phyloP scores from a whole-genome alignment of 2,329 filamentous ascomycete genomes.

The Simplicillium sp. region DNA sequence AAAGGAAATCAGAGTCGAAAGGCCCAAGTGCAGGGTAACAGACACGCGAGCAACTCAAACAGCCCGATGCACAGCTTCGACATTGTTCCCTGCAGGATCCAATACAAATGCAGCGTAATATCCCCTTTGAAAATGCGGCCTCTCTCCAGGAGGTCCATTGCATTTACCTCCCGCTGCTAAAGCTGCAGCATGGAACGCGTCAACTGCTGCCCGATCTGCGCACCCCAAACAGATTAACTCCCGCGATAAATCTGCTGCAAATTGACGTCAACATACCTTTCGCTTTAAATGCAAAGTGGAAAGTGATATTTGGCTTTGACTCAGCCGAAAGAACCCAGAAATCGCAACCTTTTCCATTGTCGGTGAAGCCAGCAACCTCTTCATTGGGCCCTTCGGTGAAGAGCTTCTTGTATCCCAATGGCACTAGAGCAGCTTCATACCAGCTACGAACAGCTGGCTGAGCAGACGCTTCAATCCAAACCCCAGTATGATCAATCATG shows the following conservation, averaged over 20 bases:
- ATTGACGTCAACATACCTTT: background rate
- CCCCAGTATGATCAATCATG: background rate
- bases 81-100: background rate
- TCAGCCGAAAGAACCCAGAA: background rate
- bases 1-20: too few species aligned
- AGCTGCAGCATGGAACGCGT: background rate
- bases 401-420: background rate
- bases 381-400: background rate
- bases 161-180: background rate
- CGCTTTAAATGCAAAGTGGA: background rate
- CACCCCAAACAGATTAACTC: background rate
- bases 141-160: background rate
- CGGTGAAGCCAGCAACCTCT: background rate
- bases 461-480: background rate
- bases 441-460: background rate
- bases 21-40: too few species aligned
- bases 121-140: background rate
- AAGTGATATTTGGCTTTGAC: background rate
- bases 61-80: background rate
- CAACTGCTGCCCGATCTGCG: background rate
- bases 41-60: too few species aligned
- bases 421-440: background rate
- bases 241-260: background rate
- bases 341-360: background rate
- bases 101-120: background rate